A percentile compares a stretch with the other conserved stretches of the same genome.
phyloP scores from a whole-genome alignment of 2,329 filamentous ascomycete species.

The Lasiodiplodia theobromae region DNA sequence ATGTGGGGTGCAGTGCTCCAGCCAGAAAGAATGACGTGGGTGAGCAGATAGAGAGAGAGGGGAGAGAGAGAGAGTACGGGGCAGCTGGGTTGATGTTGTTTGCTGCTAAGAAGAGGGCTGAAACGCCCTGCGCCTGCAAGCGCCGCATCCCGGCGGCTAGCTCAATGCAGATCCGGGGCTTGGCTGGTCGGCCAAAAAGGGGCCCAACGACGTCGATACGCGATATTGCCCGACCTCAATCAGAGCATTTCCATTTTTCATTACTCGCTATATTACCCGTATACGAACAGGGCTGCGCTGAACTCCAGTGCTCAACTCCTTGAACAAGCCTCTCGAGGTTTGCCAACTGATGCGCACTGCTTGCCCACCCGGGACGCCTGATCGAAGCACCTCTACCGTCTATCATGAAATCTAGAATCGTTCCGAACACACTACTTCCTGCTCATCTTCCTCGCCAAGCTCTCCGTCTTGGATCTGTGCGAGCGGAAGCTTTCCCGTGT shows the following conservation, averaged over 20 bases:
- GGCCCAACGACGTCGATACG: not conserved
- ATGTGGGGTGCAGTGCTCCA: conserved; percentile 6
- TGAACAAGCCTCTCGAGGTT: no score
- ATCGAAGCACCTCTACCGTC: not conserved
- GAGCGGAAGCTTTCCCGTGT: conserved; percentile 54
- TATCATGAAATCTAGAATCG: not conserved
- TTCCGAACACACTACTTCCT: conserved; percentile 22
- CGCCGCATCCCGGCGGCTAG: conserved; percentile 13
- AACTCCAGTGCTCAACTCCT: no score
- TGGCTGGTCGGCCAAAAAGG: conserved; percentile 8
- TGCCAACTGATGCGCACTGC: no score
- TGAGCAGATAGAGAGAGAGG: not conserved
- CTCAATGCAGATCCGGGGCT: conserved; percentile 22
- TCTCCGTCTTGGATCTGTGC: conserved; percentile 19
- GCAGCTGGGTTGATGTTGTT: conserved; percentile 1
- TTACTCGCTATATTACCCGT: conserved; percentile 12
- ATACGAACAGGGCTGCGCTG: not conserved
- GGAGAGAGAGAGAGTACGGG: conserved; percentile 1
- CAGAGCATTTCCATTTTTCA: not conserved
- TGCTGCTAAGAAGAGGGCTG: not conserved
- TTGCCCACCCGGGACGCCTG: not conserved
- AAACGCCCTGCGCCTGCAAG: conserved; percentile 13
- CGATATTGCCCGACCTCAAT: not conserved
- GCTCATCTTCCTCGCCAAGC: conserved; percentile 30
- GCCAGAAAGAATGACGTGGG: conserved; percentile 26